Conservation (phyloP, 345 rosid species). For the Syzygium jambos region DNA sequence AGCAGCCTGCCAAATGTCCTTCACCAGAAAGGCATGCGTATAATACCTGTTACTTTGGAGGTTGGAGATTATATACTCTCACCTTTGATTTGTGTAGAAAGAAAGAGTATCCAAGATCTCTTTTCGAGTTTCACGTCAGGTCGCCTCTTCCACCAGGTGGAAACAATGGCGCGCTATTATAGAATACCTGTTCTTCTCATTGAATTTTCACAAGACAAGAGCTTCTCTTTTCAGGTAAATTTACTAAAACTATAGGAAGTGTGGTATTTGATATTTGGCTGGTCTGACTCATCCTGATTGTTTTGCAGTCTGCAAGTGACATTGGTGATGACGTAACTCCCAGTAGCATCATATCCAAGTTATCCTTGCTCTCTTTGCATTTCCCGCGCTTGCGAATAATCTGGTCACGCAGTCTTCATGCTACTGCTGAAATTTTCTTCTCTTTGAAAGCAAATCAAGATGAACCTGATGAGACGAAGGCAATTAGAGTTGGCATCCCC, state of each 20-base stretch:
- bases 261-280: background rate
- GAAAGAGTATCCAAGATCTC: slow-evolving; percentile 97
- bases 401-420: slow-evolving; percentile 96
- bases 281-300: slow-evolving; percentile 2
- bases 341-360: slow-evolving; percentile 79
- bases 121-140: slow-evolving; percentile 91
- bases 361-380: slow-evolving; percentile 82
- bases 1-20: slow-evolving; percentile 98
- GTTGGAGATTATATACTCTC: slow-evolving; percentile 95
- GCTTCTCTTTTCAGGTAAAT: slow-evolving; percentile 93
- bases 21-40: slow-evolving; percentile 90
- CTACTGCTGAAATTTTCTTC: slow-evolving; percentile 90
- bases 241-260: background rate
- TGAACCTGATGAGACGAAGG: slow-evolving; percentile 79
- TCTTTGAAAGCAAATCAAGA: slow-evolving; percentile 88
- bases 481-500: slow-evolving; percentile 87
- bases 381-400: slow-evolving; percentile 84
- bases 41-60: slow-evolving; percentile 86
- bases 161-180: slow-evolving; percentile 85
- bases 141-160: slow-evolving; percentile 91
- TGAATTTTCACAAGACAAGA: slow-evolving; percentile 96
- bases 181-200: slow-evolving; percentile 92
- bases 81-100: slow-evolving; percentile 78
- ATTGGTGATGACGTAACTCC: slow-evolving; percentile 97
- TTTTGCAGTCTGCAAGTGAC: slow-evolving; percentile 81